Evolutionary conservation across 2,329 filamentous ascomycete species (phyloP), one percentile per base, ranked within the genome.

Genomic region (Emergomyces pasteurianus): DNA sequence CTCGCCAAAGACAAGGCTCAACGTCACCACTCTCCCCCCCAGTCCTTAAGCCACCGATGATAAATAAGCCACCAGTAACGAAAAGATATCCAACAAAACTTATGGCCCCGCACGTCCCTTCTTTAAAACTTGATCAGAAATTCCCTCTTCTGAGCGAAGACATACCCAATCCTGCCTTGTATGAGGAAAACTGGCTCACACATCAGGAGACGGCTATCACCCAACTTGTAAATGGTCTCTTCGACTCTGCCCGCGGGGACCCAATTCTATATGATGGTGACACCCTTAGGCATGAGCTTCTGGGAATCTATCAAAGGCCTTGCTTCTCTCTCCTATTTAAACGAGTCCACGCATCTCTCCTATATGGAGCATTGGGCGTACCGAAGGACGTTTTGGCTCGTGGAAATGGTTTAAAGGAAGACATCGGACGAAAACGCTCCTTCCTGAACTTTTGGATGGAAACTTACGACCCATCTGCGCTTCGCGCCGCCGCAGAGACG

Each of bases 131-230:
- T 9, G 63, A 70, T 40, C 60, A 67, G 10, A 72, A 76, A 56
- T 84, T 83, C 66, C 80, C 81, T 1, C 70, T 84, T 3, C 71
- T 86, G 3, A 66, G 70, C 0, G 81, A 85, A 62, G 77, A 84
- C 64, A 74, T 86, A 31, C 72, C 74, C 2, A 79, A 80, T 55
- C 77, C 83, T n/a, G 77, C 80, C 59, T 74, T 86, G 64, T 86
- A 86, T 68, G 83, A 86, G 66, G 83, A 86, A 53, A 77, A 80
- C 60, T 86, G 84, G 83, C 79, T 86, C 43, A 77, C 75, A 14
- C 80, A 86, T 63, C 83, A 86, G 67, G 84, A 86, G 67, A 73
- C 81, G 26, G 80, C 82, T 43, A 79, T 86, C 52, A 82, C 82
- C 0, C 83, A 86, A 67, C 73, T 86, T 7, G 69, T 83, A 54